Base-by-base conservation (phyloP, 345 rosid genomes). In the Populus davidiana region DNA sequence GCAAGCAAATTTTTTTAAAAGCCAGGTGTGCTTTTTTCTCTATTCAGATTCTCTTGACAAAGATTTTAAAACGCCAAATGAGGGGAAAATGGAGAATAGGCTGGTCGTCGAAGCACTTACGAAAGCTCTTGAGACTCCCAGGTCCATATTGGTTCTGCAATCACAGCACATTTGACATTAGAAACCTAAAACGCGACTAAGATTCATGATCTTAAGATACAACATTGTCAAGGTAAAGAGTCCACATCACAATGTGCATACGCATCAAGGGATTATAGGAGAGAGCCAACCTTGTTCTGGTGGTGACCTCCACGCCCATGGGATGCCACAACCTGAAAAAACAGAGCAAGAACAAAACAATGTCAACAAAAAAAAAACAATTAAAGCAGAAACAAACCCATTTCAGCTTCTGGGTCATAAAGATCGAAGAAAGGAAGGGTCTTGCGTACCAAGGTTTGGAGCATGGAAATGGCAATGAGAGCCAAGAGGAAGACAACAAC, bases 391-490 rank as follows among this genome's bases (percentile, higher is more conserved):
- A 17, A 16, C 13, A 20, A 7, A 17, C 29, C 29, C 72, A 43
- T 43, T n/a, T 31, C 68, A 12, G 31, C 38, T 69, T 20, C 18
- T 8, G 43, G n/a, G 21, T 31, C 14, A 5, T 25, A 27, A 33
- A 23, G 39, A 68, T 36, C 5, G 50, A 41, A 27, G 11, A 29
- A 70, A 47, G 14, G 47, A 56, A 23, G 41, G 38, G 11, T 20
- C 56, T 64, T 13, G 11, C n/a, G 67, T 84, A 92, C 97, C 86
- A 85, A 39, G 67, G 92, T 80, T 79, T 92, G 93, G 70, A 92
- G 86, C 90, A 89, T 83, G 84, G 87, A 86, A 73, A 89, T 79
- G 83, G 89, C 91, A 82, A 90, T 59, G 87, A 90, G 93, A 56
- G 81, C 85, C 79, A 92, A 52, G 81, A 92, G 82, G 73, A 90